These are phyloP conservation scores for Truncatella angustata DNA, from an alignment of 2,329 filamentous ascomycete genomes.

Conservation along the genomic window DNA sequence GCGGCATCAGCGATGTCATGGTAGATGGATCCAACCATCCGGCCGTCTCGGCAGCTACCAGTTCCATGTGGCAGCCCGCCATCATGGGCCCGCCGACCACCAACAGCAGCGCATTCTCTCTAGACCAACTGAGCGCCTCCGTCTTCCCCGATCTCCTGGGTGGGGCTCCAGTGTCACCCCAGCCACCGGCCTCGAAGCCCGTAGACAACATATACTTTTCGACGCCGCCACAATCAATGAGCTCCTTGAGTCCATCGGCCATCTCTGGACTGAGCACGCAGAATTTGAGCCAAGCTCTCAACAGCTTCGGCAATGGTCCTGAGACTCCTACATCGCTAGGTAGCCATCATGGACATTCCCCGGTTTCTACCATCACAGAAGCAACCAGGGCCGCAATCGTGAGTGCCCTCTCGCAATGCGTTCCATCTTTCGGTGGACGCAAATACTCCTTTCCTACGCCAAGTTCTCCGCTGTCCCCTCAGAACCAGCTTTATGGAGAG, in stretches of 20 bases:
- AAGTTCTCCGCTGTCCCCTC: conserved; percentile 53
- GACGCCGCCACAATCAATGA: conserved; percentile 72
- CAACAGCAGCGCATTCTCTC: conserved; percentile 66
- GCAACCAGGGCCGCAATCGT: conserved; percentile 61
- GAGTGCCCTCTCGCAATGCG: conserved; percentile 56
- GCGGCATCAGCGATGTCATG: conserved; percentile 88
- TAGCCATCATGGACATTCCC: conserved; percentile 57
- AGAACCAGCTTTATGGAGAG: conserved; percentile 46
- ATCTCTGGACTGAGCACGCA: conserved; percentile 63
- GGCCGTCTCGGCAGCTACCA: conserved; percentile 47
- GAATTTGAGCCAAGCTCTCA: conserved; percentile 64
- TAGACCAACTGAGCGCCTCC: conserved; percentile 72
- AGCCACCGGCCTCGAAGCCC: conserved; percentile 67
- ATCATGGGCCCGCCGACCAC: conserved; percentile 65
- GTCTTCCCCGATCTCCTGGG: conserved; percentile 77
- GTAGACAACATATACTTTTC: conserved; percentile 75
- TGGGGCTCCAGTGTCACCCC: conserved; percentile 73
- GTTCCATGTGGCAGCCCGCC: conserved; percentile 67
- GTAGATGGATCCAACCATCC: conserved; percentile 74
- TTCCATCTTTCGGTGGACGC: conserved; percentile 51
- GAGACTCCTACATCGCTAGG: conserved; percentile 72
- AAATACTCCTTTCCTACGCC: conserved; percentile 63
- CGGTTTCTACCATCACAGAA: conserved; percentile 64
- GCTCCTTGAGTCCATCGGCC: conserved; percentile 69
- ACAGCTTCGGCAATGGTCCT: conserved; percentile 58